Percentiles rank a stretch among this genome's conserved stretches.
Conservation (phyloP, 2,329 filamentous ascomycete genomes). For the Emmonsiellopsis sp. region DNA sequence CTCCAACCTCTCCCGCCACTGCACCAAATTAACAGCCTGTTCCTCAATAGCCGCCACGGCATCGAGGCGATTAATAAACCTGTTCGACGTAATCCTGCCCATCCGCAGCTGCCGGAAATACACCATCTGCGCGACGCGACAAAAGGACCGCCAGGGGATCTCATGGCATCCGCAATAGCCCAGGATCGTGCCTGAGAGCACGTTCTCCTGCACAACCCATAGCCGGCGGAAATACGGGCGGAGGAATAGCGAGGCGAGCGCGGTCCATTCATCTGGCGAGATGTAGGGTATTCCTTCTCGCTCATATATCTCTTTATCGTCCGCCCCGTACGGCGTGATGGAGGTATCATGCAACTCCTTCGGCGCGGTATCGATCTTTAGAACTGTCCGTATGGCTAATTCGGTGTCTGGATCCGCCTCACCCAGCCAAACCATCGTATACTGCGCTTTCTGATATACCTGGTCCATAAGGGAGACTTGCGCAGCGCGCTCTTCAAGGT, state of each 20-base stretch:
- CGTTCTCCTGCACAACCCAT: constrained; percentile 17
- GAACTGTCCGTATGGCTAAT: constrained; percentile 6
- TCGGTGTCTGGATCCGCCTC: constrained; percentile 8
- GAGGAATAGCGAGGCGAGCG: constrained; percentile 10
- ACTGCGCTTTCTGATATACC: constrained; percentile 9
- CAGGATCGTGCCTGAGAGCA: constrained; percentile 10
- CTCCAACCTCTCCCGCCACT: constrained; percentile 6
- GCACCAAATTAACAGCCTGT: constrained; percentile 1
- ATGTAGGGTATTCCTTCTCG: constrained; percentile 7
- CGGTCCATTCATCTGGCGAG: constrained; percentile 6
- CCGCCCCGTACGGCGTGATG: constrained; percentile 1
- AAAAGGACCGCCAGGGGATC: constrained; percentile 7
- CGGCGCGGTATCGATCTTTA: constrained; percentile 1
- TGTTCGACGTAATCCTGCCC: neutral
- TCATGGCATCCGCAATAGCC: constrained; percentile 9
- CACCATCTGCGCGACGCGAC: constrained; percentile 3
- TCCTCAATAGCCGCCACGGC: constrained; percentile 4
- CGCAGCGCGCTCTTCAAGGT: constrained; percentile 8
- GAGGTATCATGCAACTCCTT: constrained; percentile 2
- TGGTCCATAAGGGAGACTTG: constrained; percentile 11
- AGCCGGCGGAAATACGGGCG: constrained; percentile 14
- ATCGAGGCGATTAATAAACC: constrained; percentile 2
- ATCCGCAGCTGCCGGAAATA: constrained; percentile 2
- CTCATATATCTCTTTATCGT: constrained; percentile 3
- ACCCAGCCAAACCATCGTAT: constrained; percentile 16